Conservation (phyloP, 331 rosid species). For the Arachis monticola region DNA sequence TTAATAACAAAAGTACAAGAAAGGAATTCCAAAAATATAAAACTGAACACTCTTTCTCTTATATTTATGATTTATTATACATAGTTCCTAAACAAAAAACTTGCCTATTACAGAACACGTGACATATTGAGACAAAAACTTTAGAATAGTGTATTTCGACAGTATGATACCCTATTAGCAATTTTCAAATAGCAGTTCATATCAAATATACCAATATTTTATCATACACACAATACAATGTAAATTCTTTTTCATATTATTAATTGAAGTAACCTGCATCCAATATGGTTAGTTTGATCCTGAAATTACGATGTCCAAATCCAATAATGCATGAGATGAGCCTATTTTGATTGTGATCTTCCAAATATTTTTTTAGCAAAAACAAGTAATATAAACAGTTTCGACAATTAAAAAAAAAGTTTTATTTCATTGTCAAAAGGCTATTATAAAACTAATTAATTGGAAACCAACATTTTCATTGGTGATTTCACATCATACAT, state of each 20-base stretch:
- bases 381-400: not conserved
- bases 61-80: not conserved
- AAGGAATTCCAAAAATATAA: too few relatives aligned
- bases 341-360: not conserved
- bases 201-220: not conserved
- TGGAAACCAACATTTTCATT: not conserved
- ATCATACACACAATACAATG: not conserved
- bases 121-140: constrained; percentile 25
- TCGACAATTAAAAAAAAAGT: not conserved
- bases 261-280: constrained; percentile 8
- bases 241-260: not conserved
- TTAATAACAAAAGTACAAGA: too few relatives aligned
- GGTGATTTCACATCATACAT: not conserved
- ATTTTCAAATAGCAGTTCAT: constrained; percentile 1
- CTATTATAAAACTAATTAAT: not conserved
- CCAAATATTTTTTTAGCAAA: not conserved
- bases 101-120: constrained; percentile 20
- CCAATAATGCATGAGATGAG: not conserved
- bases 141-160: constrained; percentile 20
- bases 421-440: not conserved
- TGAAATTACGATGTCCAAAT: constrained; percentile 29
- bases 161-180: not conserved
- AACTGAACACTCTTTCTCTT: not conserved
- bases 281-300: constrained; percentile 29
- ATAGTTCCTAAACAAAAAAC: not conserved